These are phyloP conservation scores for Tirmania nivea DNA, from an alignment of 495 filamentous ascomycete species.

Conservation along the genomic window DNA sequence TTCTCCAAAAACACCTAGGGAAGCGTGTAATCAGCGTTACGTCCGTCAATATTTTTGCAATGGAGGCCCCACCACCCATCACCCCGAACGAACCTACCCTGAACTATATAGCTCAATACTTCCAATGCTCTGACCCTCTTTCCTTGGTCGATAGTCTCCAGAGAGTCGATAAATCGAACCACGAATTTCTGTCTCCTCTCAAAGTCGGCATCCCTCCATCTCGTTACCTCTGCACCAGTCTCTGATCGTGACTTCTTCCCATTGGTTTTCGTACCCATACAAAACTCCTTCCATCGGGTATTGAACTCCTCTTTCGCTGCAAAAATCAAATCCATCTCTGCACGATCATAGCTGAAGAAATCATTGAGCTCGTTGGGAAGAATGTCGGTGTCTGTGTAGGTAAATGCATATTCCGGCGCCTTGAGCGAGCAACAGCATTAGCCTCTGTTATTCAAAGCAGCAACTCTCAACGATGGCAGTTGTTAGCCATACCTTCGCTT, in stretches of 20 bases:
- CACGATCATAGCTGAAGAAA: constrained; percentile 70
- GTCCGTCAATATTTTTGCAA: no score
- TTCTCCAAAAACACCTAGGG: constrained; percentile 19
- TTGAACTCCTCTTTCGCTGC: constrained; percentile 52
- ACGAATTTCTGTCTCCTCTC: constrained; percentile 28
- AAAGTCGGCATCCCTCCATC: constrained; percentile 32
- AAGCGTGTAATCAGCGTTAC: background rate
- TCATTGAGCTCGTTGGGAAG: constrained; percentile 81
- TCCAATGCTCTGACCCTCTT: constrained; percentile 44
- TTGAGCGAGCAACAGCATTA: constrained; percentile 17
- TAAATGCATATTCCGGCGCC: constrained; percentile 77
- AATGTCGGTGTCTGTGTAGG: constrained; percentile 60
- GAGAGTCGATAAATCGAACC: constrained; percentile 21
- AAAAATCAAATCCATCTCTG: constrained; percentile 52
- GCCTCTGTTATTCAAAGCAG: constrained; percentile 38
- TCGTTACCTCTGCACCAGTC: constrained; percentile 14
- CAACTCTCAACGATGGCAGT: background rate
- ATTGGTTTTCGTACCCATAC: constrained; percentile 18
- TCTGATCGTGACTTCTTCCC: constrained; percentile 3
- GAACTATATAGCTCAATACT: constrained; percentile 49
- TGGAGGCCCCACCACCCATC: background rate
- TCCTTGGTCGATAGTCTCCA: constrained; percentile 30
- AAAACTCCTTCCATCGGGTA: constrained; percentile 29
- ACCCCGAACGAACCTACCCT: constrained; percentile 41
- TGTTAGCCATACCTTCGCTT: constrained; percentile 2